Evolutionary conservation across 495 filamentous ascomycete genomes (phyloP).

Genomic region (Recurvomyces mirabilis): DNA sequence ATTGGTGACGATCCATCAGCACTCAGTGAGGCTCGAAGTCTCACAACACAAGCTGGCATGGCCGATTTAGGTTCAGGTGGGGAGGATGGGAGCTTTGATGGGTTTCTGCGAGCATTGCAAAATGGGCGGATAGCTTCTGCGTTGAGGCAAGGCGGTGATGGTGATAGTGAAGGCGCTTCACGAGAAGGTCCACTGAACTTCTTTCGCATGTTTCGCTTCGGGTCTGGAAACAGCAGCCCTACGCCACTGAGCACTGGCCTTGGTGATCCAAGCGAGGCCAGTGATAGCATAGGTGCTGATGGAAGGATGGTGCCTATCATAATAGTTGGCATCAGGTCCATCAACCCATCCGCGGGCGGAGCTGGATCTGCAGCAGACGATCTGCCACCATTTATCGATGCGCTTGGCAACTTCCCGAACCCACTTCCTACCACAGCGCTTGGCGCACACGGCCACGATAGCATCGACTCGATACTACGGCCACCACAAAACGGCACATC

Average conservation of each 20-base stretch:
- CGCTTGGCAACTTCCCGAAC: conserved; percentile 40
- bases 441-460: conserved; percentile 17
- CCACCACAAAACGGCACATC: conserved; percentile 36
- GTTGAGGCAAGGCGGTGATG: conserved; percentile 27
- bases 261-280: conserved; percentile 29
- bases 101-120: conserved; percentile 34
- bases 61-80: conserved; percentile 21
- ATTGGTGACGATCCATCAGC: conserved; percentile 35
- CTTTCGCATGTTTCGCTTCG: conserved; percentile 39
- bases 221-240: conserved; percentile 12
- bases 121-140: conserved; percentile 37
- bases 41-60: conserved; percentile 14
- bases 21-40: conserved; percentile 29
- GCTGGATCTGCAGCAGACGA: conserved; percentile 34
- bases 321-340: conserved; percentile 62
- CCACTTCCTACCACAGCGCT: conserved; percentile 25
- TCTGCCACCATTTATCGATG: conserved; percentile 49
- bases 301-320: conserved; percentile 57
- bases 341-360: conserved; percentile 40
- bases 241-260: conserved; percentile 12
- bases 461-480: conserved; percentile 29
- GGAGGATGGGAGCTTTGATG: conserved; percentile 37
- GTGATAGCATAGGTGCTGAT: conserved; percentile 39
- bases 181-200: conserved; percentile 33
- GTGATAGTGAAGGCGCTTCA: conserved; percentile 22